These are phyloP conservation scores for Kentomonas sorsogonicus DNA, from an alignment of 208 protist species.

Conservation along the genomic window DNA sequence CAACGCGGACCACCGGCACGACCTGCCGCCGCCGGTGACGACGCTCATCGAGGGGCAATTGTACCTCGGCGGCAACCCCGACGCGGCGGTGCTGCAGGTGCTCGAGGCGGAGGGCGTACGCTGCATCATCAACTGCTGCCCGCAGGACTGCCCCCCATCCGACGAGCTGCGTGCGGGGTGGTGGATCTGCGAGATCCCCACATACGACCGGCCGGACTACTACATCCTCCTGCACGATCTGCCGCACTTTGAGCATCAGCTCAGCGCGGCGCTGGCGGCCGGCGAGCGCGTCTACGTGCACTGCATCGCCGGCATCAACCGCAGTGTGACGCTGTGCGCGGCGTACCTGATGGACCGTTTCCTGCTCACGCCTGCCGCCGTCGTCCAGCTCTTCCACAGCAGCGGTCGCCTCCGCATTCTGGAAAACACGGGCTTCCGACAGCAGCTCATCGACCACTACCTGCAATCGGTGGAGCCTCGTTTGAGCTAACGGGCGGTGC, in stretches of 20 bases:
- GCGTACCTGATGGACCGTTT: slow-evolving; percentile 72
- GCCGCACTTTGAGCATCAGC: slow-evolving; percentile 47
- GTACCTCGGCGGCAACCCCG: slow-evolving; percentile 75
- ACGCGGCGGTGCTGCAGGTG: slow-evolving; percentile 42
- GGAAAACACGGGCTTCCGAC: slow-evolving; percentile 72
- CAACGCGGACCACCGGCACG: slow-evolving; percentile 17
- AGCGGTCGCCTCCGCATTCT: slow-evolving; percentile 59
- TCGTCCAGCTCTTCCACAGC: slow-evolving; percentile 46
- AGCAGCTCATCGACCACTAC: slow-evolving; percentile 84
- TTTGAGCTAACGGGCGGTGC: slow-evolving; percentile 4
- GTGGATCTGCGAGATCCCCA: slow-evolving; percentile 33
- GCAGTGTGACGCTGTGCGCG: slow-evolving; percentile 76
- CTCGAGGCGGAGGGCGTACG: slow-evolving; percentile 43
- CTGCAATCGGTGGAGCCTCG: slow-evolving; percentile 27
- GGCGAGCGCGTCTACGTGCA: slow-evolving; percentile 79
- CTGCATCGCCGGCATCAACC: slow-evolving; percentile 82
- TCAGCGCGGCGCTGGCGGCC: slow-evolving; percentile 22
- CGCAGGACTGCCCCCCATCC: slow-evolving; percentile 36
- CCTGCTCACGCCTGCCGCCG: slow-evolving; percentile 41
- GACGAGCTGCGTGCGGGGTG: slow-evolving; percentile 31
- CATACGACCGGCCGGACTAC: slow-evolving; percentile 64
- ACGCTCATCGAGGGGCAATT: slow-evolving; percentile 47
- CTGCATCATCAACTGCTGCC: slow-evolving; percentile 80
- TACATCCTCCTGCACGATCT: slow-evolving; percentile 78
- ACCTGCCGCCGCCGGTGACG: slow-evolving; percentile 37